Conservation (phyloP, 2,329 filamentous ascomycete species). For the Pseudopyricularia cyperi region DNA sequence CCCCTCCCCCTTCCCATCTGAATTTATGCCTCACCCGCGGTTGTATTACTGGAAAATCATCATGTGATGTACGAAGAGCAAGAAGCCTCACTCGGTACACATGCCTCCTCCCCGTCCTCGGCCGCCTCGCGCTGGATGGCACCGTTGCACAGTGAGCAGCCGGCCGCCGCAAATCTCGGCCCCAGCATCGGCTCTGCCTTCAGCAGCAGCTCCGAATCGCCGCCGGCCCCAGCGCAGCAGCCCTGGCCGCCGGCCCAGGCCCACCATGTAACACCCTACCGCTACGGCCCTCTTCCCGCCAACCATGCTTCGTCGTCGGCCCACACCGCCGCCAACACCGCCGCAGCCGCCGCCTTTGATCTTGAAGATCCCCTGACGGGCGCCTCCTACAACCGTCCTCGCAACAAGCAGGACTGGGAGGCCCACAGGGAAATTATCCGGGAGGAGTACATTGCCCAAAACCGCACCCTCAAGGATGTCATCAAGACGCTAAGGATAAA, state of each 20-base stretch:
- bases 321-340: no score
- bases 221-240: background rate
- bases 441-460: background rate
- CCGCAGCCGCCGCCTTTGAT: background rate
- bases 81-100: background rate
- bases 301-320: no score
- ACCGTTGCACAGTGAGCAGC: background rate
- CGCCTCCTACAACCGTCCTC: background rate
- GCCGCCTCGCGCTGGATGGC: background rate
- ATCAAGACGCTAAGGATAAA: background rate
- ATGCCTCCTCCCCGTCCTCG: background rate
- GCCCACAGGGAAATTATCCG: background rate
- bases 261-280: background rate
- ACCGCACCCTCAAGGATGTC: background rate
- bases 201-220: background rate
- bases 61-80: background rate
- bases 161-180: background rate
- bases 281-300: background rate
- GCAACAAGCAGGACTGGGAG: background rate
- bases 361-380: background rate
- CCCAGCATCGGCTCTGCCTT: background rate
- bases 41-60: background rate
- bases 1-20: no score
- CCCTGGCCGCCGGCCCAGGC: background rate
- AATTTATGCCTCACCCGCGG: no score